Evolutionary conservation across 345 rosid genomes (phyloP).

Genomic region (Heritiera fomes): DNA sequence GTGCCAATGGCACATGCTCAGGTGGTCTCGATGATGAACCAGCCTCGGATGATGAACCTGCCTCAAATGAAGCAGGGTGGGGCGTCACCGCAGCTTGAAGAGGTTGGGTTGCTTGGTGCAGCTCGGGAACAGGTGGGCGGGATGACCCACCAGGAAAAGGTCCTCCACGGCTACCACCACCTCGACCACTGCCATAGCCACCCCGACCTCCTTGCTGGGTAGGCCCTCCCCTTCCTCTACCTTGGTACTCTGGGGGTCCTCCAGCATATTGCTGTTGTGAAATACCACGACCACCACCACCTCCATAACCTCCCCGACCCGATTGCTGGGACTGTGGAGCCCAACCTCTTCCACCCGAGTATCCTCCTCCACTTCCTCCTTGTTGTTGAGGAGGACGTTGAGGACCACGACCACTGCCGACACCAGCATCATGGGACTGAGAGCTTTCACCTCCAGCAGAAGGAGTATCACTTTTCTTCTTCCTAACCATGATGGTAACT

Average conservation of each 20-base stretch:
- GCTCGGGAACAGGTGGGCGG: conserved; percentile 84
- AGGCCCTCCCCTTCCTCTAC: conserved; percentile 79
- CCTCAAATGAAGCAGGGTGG: conserved; percentile 57
- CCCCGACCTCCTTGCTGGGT: conserved; percentile 68
- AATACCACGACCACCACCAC: conserved; percentile 60
- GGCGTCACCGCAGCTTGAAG: conserved; percentile 55
- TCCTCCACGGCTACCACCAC: conserved; percentile 50
- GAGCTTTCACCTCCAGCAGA: conserved; percentile 70
- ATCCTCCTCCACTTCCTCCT: conserved; percentile 44
- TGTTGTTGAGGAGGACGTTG: conserved; percentile 45
- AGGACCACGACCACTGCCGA: conserved; percentile 50
- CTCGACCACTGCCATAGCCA: conserved; percentile 44
- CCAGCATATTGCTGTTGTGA: conserved; percentile 60
- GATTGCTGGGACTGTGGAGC: conserved; percentile 63
- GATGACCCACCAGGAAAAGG: conserved; percentile 55
- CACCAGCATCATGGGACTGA: conserved; percentile 51
- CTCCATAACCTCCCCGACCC: conserved; percentile 46
- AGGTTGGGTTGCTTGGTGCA: conserved; percentile 91
- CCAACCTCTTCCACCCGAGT: conserved; percentile 62
- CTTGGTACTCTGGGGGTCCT: conserved; percentile 62
- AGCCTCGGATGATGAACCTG: conserved; percentile 62
- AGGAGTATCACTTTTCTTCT: conserved; percentile 65
- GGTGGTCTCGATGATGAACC: conserved; percentile 52
- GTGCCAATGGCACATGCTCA: conserved; percentile 41
- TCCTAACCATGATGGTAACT: conserved; percentile 66